Percentiles rank a stretch among this genome's conserved stretches.
phyloP scores from a whole-genome alignment of 2,329 filamentous ascomycete genomes.

The Cladosporium sp. region DNA sequence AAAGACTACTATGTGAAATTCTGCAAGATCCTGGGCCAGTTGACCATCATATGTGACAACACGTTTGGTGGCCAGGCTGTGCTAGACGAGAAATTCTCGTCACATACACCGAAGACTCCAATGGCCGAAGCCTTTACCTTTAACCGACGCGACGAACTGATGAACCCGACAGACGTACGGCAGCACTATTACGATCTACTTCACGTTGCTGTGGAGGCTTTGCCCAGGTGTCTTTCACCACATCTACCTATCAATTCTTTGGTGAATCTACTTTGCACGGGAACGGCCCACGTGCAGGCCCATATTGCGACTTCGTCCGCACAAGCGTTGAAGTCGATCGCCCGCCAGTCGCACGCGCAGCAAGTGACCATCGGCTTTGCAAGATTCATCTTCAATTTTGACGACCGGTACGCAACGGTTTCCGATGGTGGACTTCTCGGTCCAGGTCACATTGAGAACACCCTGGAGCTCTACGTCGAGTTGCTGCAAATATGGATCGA shows the following conservation, averaged over 20 bases:
- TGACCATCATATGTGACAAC: constrained; percentile 93
- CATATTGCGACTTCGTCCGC: constrained; percentile 91
- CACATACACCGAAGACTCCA: constrained; percentile 84
- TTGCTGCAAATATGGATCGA: constrained; percentile 96
- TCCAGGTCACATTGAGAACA: constrained; percentile 89
- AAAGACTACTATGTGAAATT: constrained; percentile 86
- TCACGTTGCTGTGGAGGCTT: constrained; percentile 89
- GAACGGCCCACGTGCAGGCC: constrained; percentile 88
- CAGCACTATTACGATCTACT: constrained; percentile 94
- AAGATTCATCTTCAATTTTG: constrained; percentile 97
- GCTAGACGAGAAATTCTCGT: constrained; percentile 88
- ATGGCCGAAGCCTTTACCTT: constrained; percentile 94
- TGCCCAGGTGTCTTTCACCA: constrained; percentile 86
- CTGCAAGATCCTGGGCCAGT: constrained; percentile 91
- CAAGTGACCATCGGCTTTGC: constrained; percentile 96
- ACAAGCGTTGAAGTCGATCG: constrained; percentile 90
- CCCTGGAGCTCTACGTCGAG: constrained; percentile 86
- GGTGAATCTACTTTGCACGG: constrained; percentile 92
- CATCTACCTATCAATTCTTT: constrained; percentile 90
- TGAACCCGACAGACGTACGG: constrained; percentile 71
- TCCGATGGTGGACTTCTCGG: constrained; percentile 96
- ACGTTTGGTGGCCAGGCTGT: constrained; percentile 95
- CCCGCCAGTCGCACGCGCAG: constrained; percentile 85
- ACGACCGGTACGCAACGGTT: constrained; percentile 95
- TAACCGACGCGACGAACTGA: constrained; percentile 72